Conservation (phyloP, 2,329 filamentous ascomycete genomes). For the Coniochaeta pulveracea region DNA sequence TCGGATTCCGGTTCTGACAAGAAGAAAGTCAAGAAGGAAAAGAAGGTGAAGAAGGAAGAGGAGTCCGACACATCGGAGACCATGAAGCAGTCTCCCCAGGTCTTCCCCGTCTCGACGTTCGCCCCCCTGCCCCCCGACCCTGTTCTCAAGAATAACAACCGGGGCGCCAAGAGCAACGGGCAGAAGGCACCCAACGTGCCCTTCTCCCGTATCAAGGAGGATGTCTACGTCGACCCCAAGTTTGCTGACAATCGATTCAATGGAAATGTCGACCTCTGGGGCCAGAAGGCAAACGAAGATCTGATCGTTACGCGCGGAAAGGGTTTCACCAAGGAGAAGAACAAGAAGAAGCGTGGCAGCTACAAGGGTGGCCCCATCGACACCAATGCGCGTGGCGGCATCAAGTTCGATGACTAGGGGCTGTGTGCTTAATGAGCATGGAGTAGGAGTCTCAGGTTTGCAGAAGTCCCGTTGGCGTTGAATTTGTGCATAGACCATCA, state of each 20-base stretch:
- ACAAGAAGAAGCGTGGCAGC: conserved; percentile 89
- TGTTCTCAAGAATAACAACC: conserved; percentile 24
- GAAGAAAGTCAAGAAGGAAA: conserved; percentile 11
- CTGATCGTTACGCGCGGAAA: conserved; percentile 87
- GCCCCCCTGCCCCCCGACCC: conserved; percentile 44
- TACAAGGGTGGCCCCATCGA: conserved; percentile 88
- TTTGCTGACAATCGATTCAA: conserved; percentile 74
- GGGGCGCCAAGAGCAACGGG: conserved; percentile 28
- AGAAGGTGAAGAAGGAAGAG: conserved; percentile 13
- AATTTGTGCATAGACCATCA: no score
- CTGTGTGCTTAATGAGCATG: background rate
- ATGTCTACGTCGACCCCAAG: conserved; percentile 54
- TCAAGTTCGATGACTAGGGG: conserved; percentile 65
- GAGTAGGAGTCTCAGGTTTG: background rate
- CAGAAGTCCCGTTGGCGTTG: no score
- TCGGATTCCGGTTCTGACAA: conserved; percentile 29
- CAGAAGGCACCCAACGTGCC: conserved; percentile 49
- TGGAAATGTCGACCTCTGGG: conserved; percentile 79
- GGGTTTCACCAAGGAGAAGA: conserved; percentile 99
- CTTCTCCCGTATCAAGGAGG: conserved; percentile 67
- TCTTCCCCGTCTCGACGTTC: conserved; percentile 23
- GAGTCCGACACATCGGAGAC: conserved; percentile 32
- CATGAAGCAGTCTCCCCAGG: conserved; percentile 39
- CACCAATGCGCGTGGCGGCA: conserved; percentile 66
- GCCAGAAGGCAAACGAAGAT: conserved; percentile 77